phyloP scores from a whole-genome alignment of 1,139 yeast genomes.

The Citeromyces hawaiiensis region DNA sequence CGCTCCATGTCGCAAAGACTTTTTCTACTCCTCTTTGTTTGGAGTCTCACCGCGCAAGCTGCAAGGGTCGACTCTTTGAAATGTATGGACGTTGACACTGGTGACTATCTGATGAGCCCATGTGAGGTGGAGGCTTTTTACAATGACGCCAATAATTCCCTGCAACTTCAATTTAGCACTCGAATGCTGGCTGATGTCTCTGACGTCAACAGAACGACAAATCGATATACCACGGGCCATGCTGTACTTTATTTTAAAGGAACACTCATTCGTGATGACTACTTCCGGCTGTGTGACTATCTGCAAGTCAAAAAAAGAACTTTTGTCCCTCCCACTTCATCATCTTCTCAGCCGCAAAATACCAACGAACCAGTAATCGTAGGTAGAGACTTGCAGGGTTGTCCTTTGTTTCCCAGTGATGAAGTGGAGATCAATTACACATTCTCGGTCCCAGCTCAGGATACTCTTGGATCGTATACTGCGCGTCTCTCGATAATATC shows the following conservation, averaged over 20 bases:
- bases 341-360: background rate
- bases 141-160: slow-evolving; percentile 19
- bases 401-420: background rate
- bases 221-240: slow-evolving; percentile 33
- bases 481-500: slow-evolving; percentile 23
- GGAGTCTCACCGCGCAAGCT: background rate
- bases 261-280: slow-evolving; percentile 22
- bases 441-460: slow-evolving; percentile 1
- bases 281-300: slow-evolving; percentile 31
- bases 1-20: background rate
- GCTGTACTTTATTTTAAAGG: slow-evolving; percentile 32
- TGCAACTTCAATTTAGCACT: slow-evolving; percentile 27
- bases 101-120: background rate
- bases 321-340: background rate
- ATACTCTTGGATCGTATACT: slow-evolving; percentile 27
- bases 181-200: slow-evolving; percentile 11
- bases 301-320: slow-evolving; percentile 11
- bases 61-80: background rate
- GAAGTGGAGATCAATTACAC: background rate
- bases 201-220: slow-evolving; percentile 31
- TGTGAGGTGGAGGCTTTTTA: slow-evolving; percentile 26
- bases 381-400: background rate
- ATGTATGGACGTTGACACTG: background rate
- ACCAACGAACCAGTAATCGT: background rate
- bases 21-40: background rate